Conservation (phyloP, 768 basidiomycete species). For the Dacryopinax spathularia region DNA sequence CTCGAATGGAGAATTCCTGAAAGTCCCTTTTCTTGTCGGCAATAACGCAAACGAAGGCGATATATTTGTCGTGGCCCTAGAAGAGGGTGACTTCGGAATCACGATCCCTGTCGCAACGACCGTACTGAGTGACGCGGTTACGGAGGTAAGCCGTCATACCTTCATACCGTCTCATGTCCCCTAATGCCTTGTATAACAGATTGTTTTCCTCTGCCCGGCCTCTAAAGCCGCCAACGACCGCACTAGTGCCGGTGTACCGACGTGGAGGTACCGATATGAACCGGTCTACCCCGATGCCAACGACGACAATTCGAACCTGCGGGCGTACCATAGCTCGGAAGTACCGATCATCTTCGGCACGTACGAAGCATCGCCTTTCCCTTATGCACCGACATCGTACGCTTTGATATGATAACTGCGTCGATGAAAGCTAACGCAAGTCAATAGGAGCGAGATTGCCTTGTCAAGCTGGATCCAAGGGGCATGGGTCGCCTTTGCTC, state of each 20-base stretch:
- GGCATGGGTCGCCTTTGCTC: slow-evolving; percentile 33
- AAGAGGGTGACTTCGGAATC: neutral
- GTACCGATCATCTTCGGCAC: slow-evolving; percentile 29
- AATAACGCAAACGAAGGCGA: neutral
- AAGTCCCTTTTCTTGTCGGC: neutral
- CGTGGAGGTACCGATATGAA: neutral
- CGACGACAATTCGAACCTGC: neutral
- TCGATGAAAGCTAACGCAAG: neutral
- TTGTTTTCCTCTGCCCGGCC: neutral
- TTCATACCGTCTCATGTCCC: neutral
- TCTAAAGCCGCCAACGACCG: neutral
- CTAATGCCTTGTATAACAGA: neutral
- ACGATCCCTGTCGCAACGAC: neutral
- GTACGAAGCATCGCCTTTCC: slow-evolving; percentile 15
- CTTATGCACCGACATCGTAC: neutral
- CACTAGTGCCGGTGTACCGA: neutral
- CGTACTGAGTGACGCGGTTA: neutral
- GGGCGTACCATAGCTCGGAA: slow-evolving; percentile 29
- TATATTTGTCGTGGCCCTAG: neutral
- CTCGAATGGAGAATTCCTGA: neutral
- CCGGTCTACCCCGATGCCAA: neutral
- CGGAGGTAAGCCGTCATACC: neutral
- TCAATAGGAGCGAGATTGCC: slow-evolving; percentile 17
- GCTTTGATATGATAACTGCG: neutral
- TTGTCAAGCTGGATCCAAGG: slow-evolving; percentile 26